These are phyloP conservation scores for Trypanosoma melophagium DNA, from an alignment of 208 protist species.

Conservation along the genomic window DNA sequence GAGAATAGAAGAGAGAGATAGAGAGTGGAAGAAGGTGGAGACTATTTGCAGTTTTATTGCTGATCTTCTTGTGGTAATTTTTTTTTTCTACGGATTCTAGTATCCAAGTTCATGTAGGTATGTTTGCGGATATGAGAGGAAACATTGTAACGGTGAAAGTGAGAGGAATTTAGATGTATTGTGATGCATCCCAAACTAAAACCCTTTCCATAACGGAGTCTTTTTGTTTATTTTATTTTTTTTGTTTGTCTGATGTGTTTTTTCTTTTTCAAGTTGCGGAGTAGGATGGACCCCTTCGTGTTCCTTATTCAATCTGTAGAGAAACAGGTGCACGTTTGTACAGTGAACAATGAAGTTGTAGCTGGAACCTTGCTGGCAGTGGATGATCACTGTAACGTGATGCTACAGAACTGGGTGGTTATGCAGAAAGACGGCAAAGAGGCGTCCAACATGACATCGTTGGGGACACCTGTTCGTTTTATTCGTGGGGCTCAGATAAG, in stretches of 20 bases:
- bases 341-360: constrained; percentile 27
- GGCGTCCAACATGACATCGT: constrained; percentile 1
- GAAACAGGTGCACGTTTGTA: constrained; percentile 32
- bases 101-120: neutral
- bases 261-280: neutral
- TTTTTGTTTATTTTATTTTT: neutral
- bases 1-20: too few relatives aligned
- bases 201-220: too few relatives aligned
- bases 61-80: neutral
- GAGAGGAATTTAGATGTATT: too few relatives aligned
- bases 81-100: neutral
- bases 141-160: too few relatives aligned
- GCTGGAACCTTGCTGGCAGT: constrained; percentile 56
- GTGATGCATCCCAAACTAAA: too few relatives aligned
- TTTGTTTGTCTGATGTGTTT: constrained; percentile 11
- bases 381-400: constrained; percentile 71
- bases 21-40: constrained; percentile 7
- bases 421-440: neutral
- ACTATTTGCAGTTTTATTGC: neutral
- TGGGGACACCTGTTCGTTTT: constrained; percentile 36
- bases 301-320: constrained; percentile 55
- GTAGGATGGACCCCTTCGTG: constrained; percentile 42
- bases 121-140: too few relatives aligned
- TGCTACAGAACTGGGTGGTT: constrained; percentile 49
- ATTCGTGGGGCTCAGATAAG: constrained; percentile 54